A percentile compares a stretch with the other conserved stretches of the same genome.
Evolutionary conservation across 2,329 filamentous ascomycete genomes (phyloP).

Genomic region (Chaetomium sp.): DNA sequence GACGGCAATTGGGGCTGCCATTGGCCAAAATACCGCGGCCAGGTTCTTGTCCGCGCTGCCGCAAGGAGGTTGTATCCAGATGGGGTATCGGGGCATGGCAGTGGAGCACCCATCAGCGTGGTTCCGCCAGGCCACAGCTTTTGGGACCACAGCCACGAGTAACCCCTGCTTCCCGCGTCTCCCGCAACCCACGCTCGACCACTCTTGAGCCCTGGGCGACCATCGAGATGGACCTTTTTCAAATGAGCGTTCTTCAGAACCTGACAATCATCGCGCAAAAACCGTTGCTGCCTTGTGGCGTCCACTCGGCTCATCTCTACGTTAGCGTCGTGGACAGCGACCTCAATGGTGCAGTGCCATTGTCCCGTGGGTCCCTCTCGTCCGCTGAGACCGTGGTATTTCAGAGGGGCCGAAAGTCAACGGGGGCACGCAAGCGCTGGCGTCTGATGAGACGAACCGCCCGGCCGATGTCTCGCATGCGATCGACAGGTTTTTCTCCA

Average conservation of each 20-base stretch:
- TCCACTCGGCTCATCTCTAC: background rate
- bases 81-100: constrained; percentile 3
- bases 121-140: constrained; percentile 5
- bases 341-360: background rate
- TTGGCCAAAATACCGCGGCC: constrained; percentile 20
- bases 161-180: background rate
- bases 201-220: background rate
- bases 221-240: background rate
- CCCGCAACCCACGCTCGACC: background rate
- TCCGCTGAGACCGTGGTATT: no score
- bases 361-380: background rate
- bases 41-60: background rate
- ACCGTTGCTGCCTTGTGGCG: constrained; percentile 15
- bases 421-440: no score
- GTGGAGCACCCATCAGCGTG: constrained; percentile 13
- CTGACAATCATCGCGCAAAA: no score
- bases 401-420: no score
- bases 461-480: no score
- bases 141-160: constrained; percentile 11
- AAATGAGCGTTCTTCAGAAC: background rate
- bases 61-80: constrained; percentile 4
- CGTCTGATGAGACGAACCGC: no score
- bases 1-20: constrained; percentile 3
- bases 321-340: no score
- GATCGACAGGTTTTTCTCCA: no score